A percentile compares a stretch with the other conserved stretches of the same genome.
Conservation (phyloP, 148 eudicot species). For the Selenicereus undatus region DNA sequence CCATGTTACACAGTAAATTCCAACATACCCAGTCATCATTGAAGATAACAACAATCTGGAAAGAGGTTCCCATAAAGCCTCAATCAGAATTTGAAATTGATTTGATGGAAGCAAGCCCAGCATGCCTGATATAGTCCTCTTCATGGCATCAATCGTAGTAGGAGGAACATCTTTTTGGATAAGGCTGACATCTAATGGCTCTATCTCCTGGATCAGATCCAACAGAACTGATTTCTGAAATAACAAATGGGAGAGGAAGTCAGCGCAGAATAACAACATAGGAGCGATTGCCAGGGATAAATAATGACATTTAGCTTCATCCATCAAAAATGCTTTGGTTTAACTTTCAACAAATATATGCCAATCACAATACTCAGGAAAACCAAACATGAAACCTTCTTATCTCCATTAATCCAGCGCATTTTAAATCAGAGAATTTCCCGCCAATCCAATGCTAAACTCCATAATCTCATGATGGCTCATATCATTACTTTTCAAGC, state of each 20-base stretch:
- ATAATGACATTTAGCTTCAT: background rate
- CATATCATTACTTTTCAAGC: background rate
- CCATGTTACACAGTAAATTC: background rate
- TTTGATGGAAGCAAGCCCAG: constrained; percentile 94
- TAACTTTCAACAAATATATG: background rate
- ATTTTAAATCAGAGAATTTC: background rate
- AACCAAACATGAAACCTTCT: background rate
- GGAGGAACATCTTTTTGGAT: constrained; percentile 93
- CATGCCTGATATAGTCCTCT: constrained; percentile 97
- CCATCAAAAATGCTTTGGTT: background rate
- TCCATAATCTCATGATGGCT: background rate
- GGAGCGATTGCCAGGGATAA: background rate
- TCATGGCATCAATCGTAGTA: constrained; percentile 91
- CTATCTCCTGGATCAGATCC: constrained; percentile 83
- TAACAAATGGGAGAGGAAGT: constrained; percentile 1
- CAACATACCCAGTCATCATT: constrained; percentile 89
- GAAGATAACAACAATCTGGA: constrained; percentile 85
- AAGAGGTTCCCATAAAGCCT: constrained; percentile 92
- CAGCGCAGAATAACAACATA: background rate
- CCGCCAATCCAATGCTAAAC: background rate
- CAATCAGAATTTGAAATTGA: constrained; percentile 82
- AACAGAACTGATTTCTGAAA: constrained; percentile 71
- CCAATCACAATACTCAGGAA: background rate
- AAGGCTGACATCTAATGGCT: constrained; percentile 88
- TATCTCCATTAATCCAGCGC: background rate